Evolutionary conservation across 2,329 filamentous ascomycete genomes (phyloP).

Genomic region (Cladosporium cucumerinum): DNA sequence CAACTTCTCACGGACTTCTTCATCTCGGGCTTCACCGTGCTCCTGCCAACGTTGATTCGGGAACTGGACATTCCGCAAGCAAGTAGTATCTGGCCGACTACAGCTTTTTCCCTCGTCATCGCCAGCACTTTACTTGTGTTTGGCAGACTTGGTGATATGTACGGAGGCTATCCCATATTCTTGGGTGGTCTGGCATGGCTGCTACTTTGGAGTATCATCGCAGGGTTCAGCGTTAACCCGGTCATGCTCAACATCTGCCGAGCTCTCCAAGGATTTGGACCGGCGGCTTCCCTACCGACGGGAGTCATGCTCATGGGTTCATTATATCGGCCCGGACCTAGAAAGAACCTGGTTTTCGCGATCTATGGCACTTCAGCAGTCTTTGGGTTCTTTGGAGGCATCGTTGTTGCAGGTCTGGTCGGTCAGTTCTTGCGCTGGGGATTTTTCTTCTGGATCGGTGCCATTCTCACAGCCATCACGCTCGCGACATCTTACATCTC

Average conservation of each 20-base stretch:
- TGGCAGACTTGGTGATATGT: slow-evolving; percentile 50
- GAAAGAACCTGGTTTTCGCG: slow-evolving; percentile 33
- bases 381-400: slow-evolving; percentile 57
- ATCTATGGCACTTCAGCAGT: slow-evolving; percentile 51
- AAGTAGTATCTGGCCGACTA: slow-evolving; percentile 54
- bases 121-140: slow-evolving; percentile 48
- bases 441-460: slow-evolving; percentile 67
- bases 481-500: slow-evolving; percentile 43
- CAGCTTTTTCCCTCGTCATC: slow-evolving; percentile 47
- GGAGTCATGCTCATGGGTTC: slow-evolving; percentile 31
- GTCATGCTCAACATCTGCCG: slow-evolving; percentile 33
- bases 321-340: slow-evolving; percentile 31
- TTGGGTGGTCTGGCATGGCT: slow-evolving; percentile 52
- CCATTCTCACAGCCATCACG: slow-evolving; percentile 49
- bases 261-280: slow-evolving; percentile 32
- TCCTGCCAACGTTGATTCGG: slow-evolving; percentile 61
- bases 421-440: slow-evolving; percentile 55
- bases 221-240: slow-evolving; percentile 29
- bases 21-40: slow-evolving; percentile 67
- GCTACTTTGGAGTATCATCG: slow-evolving; percentile 28
- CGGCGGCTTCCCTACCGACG: slow-evolving; percentile 31
- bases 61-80: slow-evolving; percentile 64
- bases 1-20: slow-evolving; percentile 58
- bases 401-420: slow-evolving; percentile 60
- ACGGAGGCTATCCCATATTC: slow-evolving; percentile 60